Evolutionary conservation across 306 rosid genomes (phyloP), one percentile per base, ranked within the genome.

Genomic region (Canavalia gladiata): DNA sequence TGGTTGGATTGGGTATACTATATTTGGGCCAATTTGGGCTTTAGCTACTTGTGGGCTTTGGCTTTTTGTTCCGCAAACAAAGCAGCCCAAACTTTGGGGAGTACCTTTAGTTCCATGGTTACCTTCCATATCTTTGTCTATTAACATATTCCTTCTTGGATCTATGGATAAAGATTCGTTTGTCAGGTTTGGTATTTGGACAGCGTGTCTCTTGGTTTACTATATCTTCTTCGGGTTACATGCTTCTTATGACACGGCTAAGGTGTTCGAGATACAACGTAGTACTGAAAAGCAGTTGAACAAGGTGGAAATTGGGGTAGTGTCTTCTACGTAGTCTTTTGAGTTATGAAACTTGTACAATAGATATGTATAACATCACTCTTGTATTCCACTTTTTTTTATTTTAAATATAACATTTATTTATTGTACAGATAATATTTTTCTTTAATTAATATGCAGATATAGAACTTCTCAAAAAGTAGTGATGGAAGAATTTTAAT

Each of bases 61-160:
- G 74, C 1, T 84, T 2, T 12, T 57, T 25, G 92, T 92, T 13
- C 95, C 97, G 0, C 88, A 84, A 25, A 95, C 89, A 3, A 89
- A 78, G 86, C 54, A 63, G 25, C 97, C 95, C 0, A 86, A 78
- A 51, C 34, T 88, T 6, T 92, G 97, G 97, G 97, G 95, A 0
- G 91, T 88, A 5, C 95, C 97, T 1, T 45, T 92, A 68, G 91
- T 92, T 34, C 97, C 97, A 7, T 92, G 90, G 92, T 18, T 92
- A 42, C 97, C 97, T 33, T 89, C 94, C 0, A 3, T 83, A 0
- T 92, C 97, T 0, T 88, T 92, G 29, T 89, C 85, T 59, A 81
- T 91, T 2, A 92, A 92, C 76, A 73, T 92, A 7, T 92, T 92
- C 82, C 89, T 92, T 55, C 88, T 92, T 11, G 97, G 97, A 34